Evolutionary conservation across 805 yeast genomes (phyloP).

Genomic region (Diddensiella santjacobensis): DNA sequence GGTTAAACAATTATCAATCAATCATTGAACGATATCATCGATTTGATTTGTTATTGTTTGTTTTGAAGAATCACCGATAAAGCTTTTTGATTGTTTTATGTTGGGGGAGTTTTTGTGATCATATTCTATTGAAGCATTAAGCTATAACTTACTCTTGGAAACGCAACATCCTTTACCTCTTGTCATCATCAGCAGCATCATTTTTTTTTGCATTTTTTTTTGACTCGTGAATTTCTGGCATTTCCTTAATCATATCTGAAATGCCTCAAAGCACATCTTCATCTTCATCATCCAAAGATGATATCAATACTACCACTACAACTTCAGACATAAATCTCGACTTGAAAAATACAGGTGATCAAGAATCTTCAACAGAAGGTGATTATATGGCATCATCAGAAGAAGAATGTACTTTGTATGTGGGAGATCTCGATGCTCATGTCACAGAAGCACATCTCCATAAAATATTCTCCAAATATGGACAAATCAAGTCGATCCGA

Average conservation of each 20-base stretch:
- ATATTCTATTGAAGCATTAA: not conserved
- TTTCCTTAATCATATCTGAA: not conserved
- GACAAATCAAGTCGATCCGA: slow-evolving; percentile 82
- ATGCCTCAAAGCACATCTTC: not conserved
- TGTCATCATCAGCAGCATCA: no score
- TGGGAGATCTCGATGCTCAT: slow-evolving; percentile 75
- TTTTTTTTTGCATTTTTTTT: no score
- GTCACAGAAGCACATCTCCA: slow-evolving; percentile 65
- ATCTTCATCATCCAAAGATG: not conserved
- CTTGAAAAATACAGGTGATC: not conserved
- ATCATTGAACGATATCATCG: no score
- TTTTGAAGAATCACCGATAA: no score
- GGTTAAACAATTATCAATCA: no score
- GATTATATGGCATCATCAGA: not conserved
- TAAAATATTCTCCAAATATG: slow-evolving; percentile 65
- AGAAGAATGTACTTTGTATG: slow-evolving; percentile 45
- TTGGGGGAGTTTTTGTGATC: no score
- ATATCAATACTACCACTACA: not conserved
- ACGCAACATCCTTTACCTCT: not conserved
- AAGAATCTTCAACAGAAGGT: not conserved
- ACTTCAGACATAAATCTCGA: no score
- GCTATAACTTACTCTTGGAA: not conserved
- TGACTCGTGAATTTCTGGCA: not conserved
- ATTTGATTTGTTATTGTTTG: no score
- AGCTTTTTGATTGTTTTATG: no score